phyloP scores from a whole-genome alignment of 2,329 filamentous ascomycete genomes.

The Claviceps paspali region DNA sequence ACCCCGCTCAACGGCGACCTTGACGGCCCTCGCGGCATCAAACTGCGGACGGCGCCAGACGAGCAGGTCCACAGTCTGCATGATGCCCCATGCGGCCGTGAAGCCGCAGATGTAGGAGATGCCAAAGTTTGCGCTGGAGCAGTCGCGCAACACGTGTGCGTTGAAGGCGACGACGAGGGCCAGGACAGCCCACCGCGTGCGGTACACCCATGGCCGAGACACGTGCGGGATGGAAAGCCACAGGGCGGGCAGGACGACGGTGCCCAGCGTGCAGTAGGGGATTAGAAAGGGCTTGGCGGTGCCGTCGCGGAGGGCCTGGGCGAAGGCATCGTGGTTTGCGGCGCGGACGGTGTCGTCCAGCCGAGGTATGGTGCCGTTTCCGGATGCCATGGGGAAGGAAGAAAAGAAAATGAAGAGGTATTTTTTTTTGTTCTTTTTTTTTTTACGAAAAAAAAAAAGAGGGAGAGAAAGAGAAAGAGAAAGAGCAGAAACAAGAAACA shows the following conservation, averaged over 20 bases:
- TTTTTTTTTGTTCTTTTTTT: no score
- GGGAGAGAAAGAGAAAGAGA: no score
- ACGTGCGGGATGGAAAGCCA: constrained; percentile 43
- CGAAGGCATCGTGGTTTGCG: constrained; percentile 23
- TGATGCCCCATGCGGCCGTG: constrained; percentile 32
- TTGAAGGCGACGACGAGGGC: constrained; percentile 28
- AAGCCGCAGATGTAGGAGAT: constrained; percentile 35
- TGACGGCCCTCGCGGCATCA: constrained; percentile 36
- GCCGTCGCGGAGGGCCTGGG: constrained; percentile 21
- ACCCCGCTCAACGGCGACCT: no score
- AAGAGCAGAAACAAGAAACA: no score
- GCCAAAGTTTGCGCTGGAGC: constrained; percentile 36
- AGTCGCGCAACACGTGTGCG: constrained; percentile 22
- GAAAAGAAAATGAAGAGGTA: no score
- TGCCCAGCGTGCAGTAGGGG: constrained; percentile 33
- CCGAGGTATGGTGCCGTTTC: constrained; percentile 2
- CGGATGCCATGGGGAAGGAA: no score
- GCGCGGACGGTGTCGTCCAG: constrained; percentile 15
- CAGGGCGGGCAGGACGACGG: constrained; percentile 32
- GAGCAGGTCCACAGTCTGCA: constrained; percentile 33
- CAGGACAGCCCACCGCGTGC: constrained; percentile 32
- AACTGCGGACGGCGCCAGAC: constrained; percentile 41
- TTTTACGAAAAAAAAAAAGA: no score
- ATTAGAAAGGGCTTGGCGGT: constrained; percentile 32
- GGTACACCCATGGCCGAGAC: constrained; percentile 33